Percentiles rank a stretch among this genome's conserved stretches.
Evolutionary conservation across 106 monocot species (phyloP).

Genomic region (Agapanthus africanus): DNA sequence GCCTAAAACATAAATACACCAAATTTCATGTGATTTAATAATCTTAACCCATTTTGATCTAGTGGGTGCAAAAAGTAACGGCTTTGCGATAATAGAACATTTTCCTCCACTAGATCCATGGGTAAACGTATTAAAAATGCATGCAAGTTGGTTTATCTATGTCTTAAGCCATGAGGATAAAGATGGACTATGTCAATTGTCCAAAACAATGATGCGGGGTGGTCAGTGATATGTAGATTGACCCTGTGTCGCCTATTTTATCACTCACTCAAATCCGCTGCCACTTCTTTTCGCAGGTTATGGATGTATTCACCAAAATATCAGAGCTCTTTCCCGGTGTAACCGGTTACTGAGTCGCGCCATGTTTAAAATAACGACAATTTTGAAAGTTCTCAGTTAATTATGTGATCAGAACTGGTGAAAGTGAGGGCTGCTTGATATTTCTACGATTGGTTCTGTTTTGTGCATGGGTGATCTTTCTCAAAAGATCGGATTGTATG

Average conservation of each 20-base stretch:
- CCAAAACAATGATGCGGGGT: no score
- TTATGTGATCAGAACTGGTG: background rate
- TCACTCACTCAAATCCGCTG: background rate
- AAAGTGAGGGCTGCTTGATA: no score
- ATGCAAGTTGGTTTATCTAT: background rate
- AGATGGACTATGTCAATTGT: no score
- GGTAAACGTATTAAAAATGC: background rate
- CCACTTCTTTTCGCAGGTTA: constrained; percentile 25
- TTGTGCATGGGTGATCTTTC: background rate
- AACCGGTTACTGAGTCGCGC: constrained; percentile 24
- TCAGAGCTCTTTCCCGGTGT: constrained; percentile 51
- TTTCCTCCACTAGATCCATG: background rate
- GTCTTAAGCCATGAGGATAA: no score
- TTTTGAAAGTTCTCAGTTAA: constrained; percentile 4
- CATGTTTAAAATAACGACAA: background rate
- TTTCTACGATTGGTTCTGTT: no score
- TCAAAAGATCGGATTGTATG: no score
- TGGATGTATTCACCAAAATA: constrained; percentile 61
- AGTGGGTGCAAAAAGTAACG: no score
- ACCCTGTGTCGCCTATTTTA: background rate
- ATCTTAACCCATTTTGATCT: no score
- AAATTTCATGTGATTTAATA: no score
- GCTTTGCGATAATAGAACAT: background rate
- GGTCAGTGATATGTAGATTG: background rate
- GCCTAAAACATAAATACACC: no score